Evolutionary conservation across 345 rosid genomes (phyloP).

Genomic region (Salix purpurea): DNA sequence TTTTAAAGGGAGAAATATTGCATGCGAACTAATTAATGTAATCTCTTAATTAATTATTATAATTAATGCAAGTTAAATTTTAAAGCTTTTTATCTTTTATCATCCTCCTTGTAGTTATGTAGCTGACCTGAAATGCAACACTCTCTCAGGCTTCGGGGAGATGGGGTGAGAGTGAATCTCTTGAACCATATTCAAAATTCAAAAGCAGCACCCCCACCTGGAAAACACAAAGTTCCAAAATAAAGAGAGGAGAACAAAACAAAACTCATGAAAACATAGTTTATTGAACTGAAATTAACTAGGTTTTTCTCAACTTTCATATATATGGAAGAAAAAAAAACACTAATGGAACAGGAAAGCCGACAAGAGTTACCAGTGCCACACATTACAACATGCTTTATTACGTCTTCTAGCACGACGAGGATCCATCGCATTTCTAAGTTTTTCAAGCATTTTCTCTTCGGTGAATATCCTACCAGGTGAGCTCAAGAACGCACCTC

Average conservation of each 20-base stretch:
- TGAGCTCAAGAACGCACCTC: conserved; percentile 53
- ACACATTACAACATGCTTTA: conserved; percentile 19
- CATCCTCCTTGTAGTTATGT: not conserved
- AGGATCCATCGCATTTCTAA: conserved; percentile 29
- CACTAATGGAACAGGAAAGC: conserved; percentile 2
- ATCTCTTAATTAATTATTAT: too few species aligned
- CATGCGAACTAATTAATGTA: not conserved
- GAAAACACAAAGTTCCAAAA: not conserved
- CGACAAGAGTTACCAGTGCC: conserved; percentile 1
- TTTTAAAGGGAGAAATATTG: not conserved
- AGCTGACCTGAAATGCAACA: not conserved
- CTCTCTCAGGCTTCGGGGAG: not conserved
- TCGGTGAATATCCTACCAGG: conserved; percentile 52
- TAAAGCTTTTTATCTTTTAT: not conserved
- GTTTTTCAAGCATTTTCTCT: conserved; percentile 50
- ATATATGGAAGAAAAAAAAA: not conserved
- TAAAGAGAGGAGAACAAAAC: not conserved
- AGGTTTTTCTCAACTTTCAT: too few species aligned
- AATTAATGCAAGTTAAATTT: not conserved
- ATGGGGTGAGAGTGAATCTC: not conserved
- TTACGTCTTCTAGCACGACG: conserved; percentile 21
- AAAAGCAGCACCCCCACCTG: conserved; percentile 18
- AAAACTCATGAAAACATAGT: not conserved
- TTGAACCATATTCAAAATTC: not conserved
- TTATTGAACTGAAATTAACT: not conserved